Conservation (phyloP, 1,139 yeast genomes). For the Wickerhamiella infanticola region DNA sequence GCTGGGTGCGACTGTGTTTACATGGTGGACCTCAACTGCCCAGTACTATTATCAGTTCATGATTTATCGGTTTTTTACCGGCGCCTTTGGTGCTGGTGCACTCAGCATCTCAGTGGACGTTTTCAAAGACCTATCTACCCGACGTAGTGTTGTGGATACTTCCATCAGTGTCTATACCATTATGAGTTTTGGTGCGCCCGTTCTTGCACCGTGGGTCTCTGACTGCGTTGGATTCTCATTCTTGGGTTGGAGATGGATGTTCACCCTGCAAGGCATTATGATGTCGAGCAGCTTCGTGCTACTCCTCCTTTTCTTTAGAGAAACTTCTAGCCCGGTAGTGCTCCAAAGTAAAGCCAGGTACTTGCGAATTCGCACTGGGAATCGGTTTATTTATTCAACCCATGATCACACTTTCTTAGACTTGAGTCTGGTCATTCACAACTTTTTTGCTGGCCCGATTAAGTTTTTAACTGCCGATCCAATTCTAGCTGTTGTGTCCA, state of each 20-base stretch:
- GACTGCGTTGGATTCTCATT: conserved; percentile 24
- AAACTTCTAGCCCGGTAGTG: conserved; percentile 33
- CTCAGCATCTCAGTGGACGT: conserved; percentile 75
- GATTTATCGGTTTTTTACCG: conserved; percentile 62
- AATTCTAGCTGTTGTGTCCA: conserved; percentile 44
- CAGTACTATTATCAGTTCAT: conserved; percentile 24
- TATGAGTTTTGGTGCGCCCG: conserved; percentile 47
- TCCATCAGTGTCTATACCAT: conserved; percentile 52
- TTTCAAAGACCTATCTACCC: conserved; percentile 58
- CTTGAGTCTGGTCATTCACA: conserved; percentile 48
- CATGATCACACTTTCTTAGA: conserved; percentile 42
- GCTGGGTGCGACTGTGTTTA: background rate
- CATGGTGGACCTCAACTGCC: background rate
- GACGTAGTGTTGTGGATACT: conserved; percentile 54
- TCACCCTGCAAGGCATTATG: conserved; percentile 38
- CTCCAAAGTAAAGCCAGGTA: conserved; percentile 31
- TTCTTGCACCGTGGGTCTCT: conserved; percentile 47
- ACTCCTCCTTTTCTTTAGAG: conserved; percentile 28
- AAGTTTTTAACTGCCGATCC: conserved; percentile 39
- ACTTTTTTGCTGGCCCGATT: conserved; percentile 40
- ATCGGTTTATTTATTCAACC: conserved; percentile 37
- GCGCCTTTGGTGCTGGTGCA: conserved; percentile 68
- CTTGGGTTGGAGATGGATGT: conserved; percentile 46
- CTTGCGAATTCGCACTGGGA: conserved; percentile 33
- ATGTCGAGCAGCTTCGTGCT: conserved; percentile 26